Base-by-base conservation (phyloP, 176 grass and related monocot genomes). In the Lolium perenne region DNA sequence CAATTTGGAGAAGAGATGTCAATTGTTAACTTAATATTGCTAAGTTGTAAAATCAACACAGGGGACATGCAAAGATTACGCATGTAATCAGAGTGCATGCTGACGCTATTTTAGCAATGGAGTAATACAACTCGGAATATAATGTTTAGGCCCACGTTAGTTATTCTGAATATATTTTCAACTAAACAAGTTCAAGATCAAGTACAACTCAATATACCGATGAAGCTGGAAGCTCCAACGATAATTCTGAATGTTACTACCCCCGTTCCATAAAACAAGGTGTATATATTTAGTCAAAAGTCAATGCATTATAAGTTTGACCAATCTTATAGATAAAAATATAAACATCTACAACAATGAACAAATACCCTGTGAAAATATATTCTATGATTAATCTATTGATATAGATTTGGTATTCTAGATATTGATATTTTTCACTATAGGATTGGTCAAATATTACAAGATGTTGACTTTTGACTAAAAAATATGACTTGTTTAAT, bases 1-100 rank as follows among this genome's bases (percentile, higher is more conserved):
- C 71, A 92, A 70, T 87, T 71, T 63, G 83, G 25, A 85, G 21
- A 55, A 56, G 58, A 54, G 47, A 53, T 54, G 50, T 17, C 48
- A 80, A 38, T 76, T 35, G 74, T 76, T 76, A 76, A 29, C 32
- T 41, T 59, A 11, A 23, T 62, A 48, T 21, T n/a, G 22, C 56
- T 22, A 9, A 40, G 18, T 69, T 38, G 63, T 8, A 38, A 32
- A 82, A 66, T 7, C 10, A 53, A 82, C 47, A 70, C 16, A 76
- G 54, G 14, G 17, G 62, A 64, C 8, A 80, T 64, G 78, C 58
- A 15, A 26, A 80, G 14, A 64, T 80, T 80, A 64, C 23, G 16
- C 48, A 80, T 22, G 38, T 65, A 35, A 76, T 53, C 48, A 76
- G 47, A 76, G 25, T 79, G 55, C 76, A 23, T 14, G 7, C 55